Conservation (phyloP, 1,139 yeast genomes). For the Kodamaea fungicola region DNA sequence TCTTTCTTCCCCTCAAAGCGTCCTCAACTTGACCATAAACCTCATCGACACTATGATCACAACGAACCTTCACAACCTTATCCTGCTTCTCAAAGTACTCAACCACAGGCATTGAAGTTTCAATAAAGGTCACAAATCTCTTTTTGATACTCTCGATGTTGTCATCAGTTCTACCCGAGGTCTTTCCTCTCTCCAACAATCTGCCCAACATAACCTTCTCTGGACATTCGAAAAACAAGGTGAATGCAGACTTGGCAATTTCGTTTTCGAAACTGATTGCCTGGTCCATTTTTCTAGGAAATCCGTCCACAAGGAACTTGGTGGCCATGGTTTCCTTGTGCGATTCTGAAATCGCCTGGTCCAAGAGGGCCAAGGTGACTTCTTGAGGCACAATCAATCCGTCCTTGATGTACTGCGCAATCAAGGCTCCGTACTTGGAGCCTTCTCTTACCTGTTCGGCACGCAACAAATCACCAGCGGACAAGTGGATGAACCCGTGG, state of each 20-base stretch:
- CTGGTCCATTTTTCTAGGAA: conserved; percentile 98
- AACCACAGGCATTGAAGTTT: conserved; percentile 93
- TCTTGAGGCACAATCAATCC: conserved; percentile 96
- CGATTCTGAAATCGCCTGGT: conserved; percentile 69
- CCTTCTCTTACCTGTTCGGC: conserved; percentile 86
- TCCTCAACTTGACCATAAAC: conserved; percentile 71
- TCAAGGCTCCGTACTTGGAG: conserved; percentile 80
- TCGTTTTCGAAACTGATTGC: conserved; percentile 85
- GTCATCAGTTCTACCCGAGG: conserved; percentile 92
- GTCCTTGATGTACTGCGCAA: conserved; percentile 77
- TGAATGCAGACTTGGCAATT: conserved; percentile 72
- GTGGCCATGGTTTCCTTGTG: conserved; percentile 42
- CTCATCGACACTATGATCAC: conserved; percentile 75
- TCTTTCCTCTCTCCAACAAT: conserved; percentile 86
- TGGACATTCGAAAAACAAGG: conserved; percentile 92
- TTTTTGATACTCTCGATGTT: conserved; percentile 86
- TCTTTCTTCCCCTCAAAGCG: conserved; percentile 43
- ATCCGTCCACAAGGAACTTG: conserved; percentile 85
- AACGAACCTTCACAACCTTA: conserved; percentile 73
- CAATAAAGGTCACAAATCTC: conserved; percentile 80
- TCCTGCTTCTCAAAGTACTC: conserved; percentile 73
- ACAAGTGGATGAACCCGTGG: conserved; percentile 78
- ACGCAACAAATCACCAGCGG: conserved; percentile 92
- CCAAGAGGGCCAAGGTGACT: conserved; percentile 79
- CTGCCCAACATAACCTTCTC: conserved; percentile 84